phyloP scores from a whole-genome alignment of 345 rosid genomes.

The Adansonia digitata region DNA sequence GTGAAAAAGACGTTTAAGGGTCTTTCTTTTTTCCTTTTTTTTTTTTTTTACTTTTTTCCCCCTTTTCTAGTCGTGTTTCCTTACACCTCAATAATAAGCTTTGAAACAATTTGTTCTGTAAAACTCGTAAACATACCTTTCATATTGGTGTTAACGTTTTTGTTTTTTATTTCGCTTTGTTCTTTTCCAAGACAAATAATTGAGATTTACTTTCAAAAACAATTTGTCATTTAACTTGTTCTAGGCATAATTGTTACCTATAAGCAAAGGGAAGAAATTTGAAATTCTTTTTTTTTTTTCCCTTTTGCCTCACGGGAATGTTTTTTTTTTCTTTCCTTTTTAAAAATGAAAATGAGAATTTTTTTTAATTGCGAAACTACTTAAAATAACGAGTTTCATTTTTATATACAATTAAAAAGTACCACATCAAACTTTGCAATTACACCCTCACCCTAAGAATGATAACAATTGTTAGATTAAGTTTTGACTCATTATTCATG shows the following conservation, averaged over 20 bases:
- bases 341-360: neutral
- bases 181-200: neutral
- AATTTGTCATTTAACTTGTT: neutral
- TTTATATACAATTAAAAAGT: no score
- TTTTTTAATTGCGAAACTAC: neutral
- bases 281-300: neutral
- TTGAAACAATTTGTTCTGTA: neutral
- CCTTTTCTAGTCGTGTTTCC: neutral
- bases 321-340: neutral
- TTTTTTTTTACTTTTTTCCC: no score
- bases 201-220: neutral
- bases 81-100: neutral
- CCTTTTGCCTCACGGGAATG: neutral
- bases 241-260: slow-evolving; percentile 1
- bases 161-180: neutral
- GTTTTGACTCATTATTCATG: no score
- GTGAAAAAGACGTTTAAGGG: neutral
- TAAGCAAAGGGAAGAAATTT: neutral
- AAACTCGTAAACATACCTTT: neutral
- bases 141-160: neutral
- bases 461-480: no score
- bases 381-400: neutral
- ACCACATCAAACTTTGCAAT: no score
- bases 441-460: no score
- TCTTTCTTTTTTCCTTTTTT: no score